Base-by-base conservation (phyloP, 305 asterid genomes). In the Caryopteris hybrid region DNA sequence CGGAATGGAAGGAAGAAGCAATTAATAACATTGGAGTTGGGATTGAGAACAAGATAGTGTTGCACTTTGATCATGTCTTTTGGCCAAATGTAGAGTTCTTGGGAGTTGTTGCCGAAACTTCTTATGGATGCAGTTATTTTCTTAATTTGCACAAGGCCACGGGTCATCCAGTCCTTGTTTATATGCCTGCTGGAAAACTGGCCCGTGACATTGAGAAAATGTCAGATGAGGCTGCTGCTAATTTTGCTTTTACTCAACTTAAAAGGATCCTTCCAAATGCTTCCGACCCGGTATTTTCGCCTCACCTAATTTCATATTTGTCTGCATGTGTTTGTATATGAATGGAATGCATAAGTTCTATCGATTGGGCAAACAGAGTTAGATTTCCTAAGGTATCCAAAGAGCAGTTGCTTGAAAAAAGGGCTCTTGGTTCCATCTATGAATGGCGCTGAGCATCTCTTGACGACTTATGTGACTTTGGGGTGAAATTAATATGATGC, bases 21-120 rank as follows among this genome's bases (percentile, higher is more conserved):
- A 91, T 94, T 60, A 81, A 78, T 23, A 94, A 89, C 45, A 90
- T 94, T 20, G 99, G 98, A 59, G 81, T 91, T 41, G 99, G 99
- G 66, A 84, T 91, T n/a, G 99, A 94, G 84, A 94, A 94, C 88
- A 94, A 94, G 85, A 94, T 94, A 56, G 69, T 88, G 70, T 54
- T 94, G 79, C 90, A 85, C 79, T 94, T 91, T 45, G 89, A 83
- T 42, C 72, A 78, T 20, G 96, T 94, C 27, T 91, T 94, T 69
- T 94, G 99, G 99, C 99, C 99, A 21, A 94, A 91, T 29, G 99
- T 94, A 5, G 99, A 94, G 79, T 94, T 94, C 77, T 62, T 95
- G 83, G 99, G 99, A 55, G 90, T 91, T 59, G 98, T 95, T 72
- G 95, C 99, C 0, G 94, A 88, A 50, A 86, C 88, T 51, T 70